A percentile compares a stretch with the other conserved stretches of the same genome.
phyloP scores from a whole-genome alignment of 116 monocot genomes.

The Posidonia oceanica region DNA sequence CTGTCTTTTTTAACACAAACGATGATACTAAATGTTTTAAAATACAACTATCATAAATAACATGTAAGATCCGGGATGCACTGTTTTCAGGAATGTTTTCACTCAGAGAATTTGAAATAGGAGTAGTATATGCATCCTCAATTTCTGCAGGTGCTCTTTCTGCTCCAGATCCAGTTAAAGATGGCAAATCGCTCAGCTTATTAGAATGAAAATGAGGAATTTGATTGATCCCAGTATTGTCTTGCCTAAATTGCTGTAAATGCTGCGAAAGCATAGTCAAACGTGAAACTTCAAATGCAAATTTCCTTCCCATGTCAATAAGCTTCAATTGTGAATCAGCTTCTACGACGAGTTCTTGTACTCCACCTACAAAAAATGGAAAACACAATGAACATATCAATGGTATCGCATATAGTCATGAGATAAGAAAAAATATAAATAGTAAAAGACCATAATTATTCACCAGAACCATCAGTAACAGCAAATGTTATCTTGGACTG shows the following conservation, averaged over 20 bases:
- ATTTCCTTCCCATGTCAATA: conserved; percentile 21
- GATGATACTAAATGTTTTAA: conserved; percentile 45
- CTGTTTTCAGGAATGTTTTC: conserved; percentile 16
- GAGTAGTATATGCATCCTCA: conserved; percentile 10
- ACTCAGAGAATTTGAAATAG: conserved; percentile 7
- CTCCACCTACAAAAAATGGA: conserved; percentile 26
- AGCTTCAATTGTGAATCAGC: conserved; percentile 32
- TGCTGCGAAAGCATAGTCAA: conserved; percentile 31
- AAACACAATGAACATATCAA: not conserved
- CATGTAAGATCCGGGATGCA: conserved; percentile 6
- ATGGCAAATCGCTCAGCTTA: conserved; percentile 8
- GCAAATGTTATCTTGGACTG: conserved; percentile 47
- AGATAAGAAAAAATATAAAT: conserved; percentile 2
- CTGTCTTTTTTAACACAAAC: conserved; percentile 29
- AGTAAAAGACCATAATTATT: conserved; percentile 10
- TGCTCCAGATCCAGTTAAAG: conserved; percentile 4
- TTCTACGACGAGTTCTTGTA: conserved; percentile 34
- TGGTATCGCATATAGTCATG: not conserved
- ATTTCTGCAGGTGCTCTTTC: not conserved
- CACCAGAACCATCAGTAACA: conserved; percentile 44
- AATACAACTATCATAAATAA: conserved; percentile 23
- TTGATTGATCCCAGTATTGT: not conserved
- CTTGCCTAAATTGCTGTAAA: conserved; percentile 4
- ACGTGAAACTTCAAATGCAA: conserved; percentile 30
- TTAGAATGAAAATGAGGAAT: conserved; percentile 35